phyloP scores from a whole-genome alignment of 441 rosid species.

The Gossypium lobatum region DNA sequence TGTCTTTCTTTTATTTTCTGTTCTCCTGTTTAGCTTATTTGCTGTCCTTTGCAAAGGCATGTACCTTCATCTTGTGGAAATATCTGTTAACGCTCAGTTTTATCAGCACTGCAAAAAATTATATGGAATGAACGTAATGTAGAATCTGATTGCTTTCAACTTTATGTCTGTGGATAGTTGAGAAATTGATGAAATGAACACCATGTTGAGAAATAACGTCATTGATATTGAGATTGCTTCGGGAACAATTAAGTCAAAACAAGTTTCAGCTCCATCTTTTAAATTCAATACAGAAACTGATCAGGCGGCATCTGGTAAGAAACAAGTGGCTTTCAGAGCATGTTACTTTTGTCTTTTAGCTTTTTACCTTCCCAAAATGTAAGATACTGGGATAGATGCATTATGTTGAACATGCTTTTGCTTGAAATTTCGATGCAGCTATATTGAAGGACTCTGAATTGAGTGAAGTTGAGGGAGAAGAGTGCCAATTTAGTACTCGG shows the following conservation, averaged over 20 bases:
- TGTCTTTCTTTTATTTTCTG: neutral
- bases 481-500: conserved; percentile 81
- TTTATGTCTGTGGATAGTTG: too few relatives aligned
- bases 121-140: too few relatives aligned
- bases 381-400: neutral
- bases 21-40: neutral
- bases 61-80: too few relatives aligned
- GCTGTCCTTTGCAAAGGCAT: too few relatives aligned
- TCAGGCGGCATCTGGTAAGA: too few relatives aligned
- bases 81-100: too few relatives aligned
- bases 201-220: neutral
- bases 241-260: conserved; percentile 47
- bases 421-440: conserved; percentile 37
- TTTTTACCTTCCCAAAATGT: neutral
- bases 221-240: conserved; percentile 19
- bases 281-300: too few relatives aligned
- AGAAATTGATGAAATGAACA: too few relatives aligned
- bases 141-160: too few relatives aligned
- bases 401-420: neutral
- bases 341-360: neutral
- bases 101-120: too few relatives aligned
- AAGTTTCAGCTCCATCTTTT: too few relatives aligned
- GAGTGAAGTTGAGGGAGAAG: conserved; percentile 83
- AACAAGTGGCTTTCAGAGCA: too few relatives aligned
- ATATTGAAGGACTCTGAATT: conserved; percentile 83